phyloP scores from a whole-genome alignment of 2,329 filamentous ascomycete species.

The Tolypocladium sp. region DNA sequence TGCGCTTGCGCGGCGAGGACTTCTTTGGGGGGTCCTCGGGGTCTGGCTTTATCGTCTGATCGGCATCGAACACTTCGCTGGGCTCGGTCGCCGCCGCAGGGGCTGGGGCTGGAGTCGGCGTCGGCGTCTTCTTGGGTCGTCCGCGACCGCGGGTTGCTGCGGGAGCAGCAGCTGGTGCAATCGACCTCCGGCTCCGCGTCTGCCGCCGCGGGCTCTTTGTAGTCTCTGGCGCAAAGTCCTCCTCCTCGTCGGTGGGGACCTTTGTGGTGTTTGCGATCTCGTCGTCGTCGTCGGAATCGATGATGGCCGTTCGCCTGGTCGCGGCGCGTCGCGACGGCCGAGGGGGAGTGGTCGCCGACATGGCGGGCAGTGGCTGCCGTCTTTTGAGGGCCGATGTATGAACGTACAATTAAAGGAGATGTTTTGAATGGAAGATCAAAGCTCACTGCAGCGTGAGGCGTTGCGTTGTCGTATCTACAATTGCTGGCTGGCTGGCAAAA shows the following conservation, averaged over 20 bases:
- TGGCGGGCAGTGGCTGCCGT: constrained; percentile 7
- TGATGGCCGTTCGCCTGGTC: constrained; percentile 60
- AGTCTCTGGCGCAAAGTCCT: constrained; percentile 72
- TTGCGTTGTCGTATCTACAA: not conserved
- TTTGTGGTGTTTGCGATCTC: constrained; percentile 42
- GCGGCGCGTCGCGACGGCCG: constrained; percentile 33
- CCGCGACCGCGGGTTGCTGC: constrained; percentile 30
- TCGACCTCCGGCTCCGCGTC: constrained; percentile 30
- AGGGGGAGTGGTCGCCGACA: constrained; percentile 23
- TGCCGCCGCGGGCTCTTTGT: constrained; percentile 47
- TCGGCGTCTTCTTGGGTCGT: constrained; percentile 31
- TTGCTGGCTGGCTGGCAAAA: not conserved
- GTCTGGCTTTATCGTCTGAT: constrained; percentile 22
- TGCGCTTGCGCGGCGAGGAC: constrained; percentile 56
- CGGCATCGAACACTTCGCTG: constrained; percentile 26
- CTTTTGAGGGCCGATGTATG: not conserved
- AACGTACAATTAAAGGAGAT: not conserved
- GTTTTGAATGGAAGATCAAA: not conserved
- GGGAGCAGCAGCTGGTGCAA: constrained; percentile 30
- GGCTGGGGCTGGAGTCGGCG: constrained; percentile 5
- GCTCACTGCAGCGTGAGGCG: not conserved
- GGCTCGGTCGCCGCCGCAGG: constrained; percentile 12
- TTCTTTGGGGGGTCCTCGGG: constrained; percentile 25
- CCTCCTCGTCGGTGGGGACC: constrained; percentile 52
- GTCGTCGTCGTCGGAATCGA: constrained; percentile 76